These are phyloP conservation scores for Glycyrrhiza uralensis DNA, from an alignment of 306 rosid genomes.

Conservation along the genomic window DNA sequence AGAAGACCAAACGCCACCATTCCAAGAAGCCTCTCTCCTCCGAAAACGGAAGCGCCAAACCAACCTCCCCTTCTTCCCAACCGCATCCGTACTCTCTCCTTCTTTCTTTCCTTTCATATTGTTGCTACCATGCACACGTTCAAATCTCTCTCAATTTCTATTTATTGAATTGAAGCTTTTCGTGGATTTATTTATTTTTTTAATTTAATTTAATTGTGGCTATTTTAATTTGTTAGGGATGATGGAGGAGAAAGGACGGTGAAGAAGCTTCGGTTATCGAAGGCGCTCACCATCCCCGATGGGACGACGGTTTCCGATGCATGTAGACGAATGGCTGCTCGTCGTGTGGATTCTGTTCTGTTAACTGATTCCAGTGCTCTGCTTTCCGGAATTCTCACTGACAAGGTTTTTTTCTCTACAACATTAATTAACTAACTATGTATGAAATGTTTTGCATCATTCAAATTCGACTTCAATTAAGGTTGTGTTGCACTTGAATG, in stretches of 20 bases:
- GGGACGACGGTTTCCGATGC: conserved; percentile 86
- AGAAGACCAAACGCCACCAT: neutral
- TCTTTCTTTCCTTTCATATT: neutral
- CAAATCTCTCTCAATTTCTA: neutral
- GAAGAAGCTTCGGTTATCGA: conserved; percentile 79
- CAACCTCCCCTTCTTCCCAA: conserved; percentile 48
- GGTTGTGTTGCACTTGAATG: neutral
- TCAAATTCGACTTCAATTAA: neutral
- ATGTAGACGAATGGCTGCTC: conserved; percentile 91
- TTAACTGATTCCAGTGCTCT: conserved; percentile 83
- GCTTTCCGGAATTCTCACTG: conserved; percentile 90
- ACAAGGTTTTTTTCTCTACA: conserved; percentile 62
- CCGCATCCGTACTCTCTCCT: neutral
- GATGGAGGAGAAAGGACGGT: conserved; percentile 84
- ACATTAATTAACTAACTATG: no score
- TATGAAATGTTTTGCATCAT: no score
- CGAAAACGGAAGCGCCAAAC: conserved; percentile 34
- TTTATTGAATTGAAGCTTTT: neutral
- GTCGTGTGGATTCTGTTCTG: conserved; percentile 84
- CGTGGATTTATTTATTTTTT: neutral
- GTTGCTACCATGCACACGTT: neutral
- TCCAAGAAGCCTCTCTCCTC: neutral
- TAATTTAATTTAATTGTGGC: neutral
- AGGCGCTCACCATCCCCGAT: conserved; percentile 90
- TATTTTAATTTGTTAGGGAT: conserved; percentile 33